Evolutionary conservation across 2,329 filamentous ascomycete species (phyloP).

Genomic region (Berkeleyomyces rouxiae): DNA sequence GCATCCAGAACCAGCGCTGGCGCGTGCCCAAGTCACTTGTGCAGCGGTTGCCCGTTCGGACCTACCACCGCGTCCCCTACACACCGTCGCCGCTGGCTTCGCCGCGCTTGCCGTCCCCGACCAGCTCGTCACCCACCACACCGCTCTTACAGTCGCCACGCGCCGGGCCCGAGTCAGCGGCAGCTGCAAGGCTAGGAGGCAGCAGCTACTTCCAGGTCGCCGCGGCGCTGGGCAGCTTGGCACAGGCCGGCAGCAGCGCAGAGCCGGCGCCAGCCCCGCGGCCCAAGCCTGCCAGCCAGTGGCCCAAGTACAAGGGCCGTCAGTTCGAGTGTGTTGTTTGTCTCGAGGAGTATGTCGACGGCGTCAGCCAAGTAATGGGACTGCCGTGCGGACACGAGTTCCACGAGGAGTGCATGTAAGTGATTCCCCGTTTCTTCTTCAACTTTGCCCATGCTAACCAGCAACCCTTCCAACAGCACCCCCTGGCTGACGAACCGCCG

Average conservation of each 20-base stretch:
- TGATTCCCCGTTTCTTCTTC: background rate
- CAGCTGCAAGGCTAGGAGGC: constrained; percentile 30
- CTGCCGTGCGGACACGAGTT: constrained; percentile 96
- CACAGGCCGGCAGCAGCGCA: constrained; percentile 25
- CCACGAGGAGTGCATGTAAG: constrained; percentile 96
- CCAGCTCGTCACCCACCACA: constrained; percentile 54
- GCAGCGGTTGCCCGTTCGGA: constrained; percentile 83
- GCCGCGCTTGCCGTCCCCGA: constrained; percentile 43
- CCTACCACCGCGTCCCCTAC: constrained; percentile 65
- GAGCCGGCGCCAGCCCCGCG: background rate
- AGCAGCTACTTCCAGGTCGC: constrained; percentile 1
- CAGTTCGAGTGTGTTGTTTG: constrained; percentile 90
- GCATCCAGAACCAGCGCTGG: constrained; percentile 80
- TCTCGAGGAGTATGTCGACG: constrained; percentile 88
- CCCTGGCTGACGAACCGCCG: constrained; percentile 92
- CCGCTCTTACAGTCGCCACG: constrained; percentile 51
- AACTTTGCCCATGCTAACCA: constrained; percentile 14
- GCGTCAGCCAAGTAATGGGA: constrained; percentile 90
- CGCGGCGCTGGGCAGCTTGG: constrained; percentile 22
- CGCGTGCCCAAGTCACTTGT: constrained; percentile 95
- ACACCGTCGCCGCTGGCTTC: constrained; percentile 40
- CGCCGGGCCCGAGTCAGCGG: constrained; percentile 29
- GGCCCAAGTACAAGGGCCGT: constrained; percentile 50
- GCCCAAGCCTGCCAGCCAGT: constrained; percentile 26
- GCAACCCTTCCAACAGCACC: constrained; percentile 39